Evolutionary conservation across 345 rosid genomes (phyloP), one percentile per base, ranked within the genome.

Genomic region (Linum usitatissimum): DNA sequence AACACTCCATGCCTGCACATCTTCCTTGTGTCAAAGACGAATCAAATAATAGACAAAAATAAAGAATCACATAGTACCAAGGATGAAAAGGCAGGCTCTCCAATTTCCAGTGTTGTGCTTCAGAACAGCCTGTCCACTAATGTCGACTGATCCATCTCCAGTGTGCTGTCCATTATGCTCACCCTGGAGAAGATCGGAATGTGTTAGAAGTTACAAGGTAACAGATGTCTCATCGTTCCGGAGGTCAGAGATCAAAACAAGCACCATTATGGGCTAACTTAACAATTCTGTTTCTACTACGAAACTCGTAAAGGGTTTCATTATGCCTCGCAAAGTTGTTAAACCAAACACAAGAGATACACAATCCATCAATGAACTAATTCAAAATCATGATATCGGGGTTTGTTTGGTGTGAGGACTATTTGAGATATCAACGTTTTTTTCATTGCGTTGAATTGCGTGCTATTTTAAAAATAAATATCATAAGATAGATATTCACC

Each of bases 41-140:
- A 3, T 38, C 40, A 12, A 51, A 39, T 8, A 12, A 57, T 15
- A 17, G 23, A 48, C 21, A 23, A 0, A 36, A 55, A 70, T 17
- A 63, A 34, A 6, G 20, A 67, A 39, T 28, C 48, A 55, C 45
- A 67, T n/a, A 17, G 42, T 71, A 91, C 97, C 93, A 64, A 93
- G 72, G 71, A 93, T 93, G 72, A 90, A 93, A 18, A 97, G 92
- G 68, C 97, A 90, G 40, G 96, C 99, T 90, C 73, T 87, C 99
- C 97, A 93, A 55, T 83, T 90, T 30, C 97, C 97, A 31, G 95
- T 87, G 9, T 75, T 90, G 71, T 80, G 72, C 83, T 86, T 90
- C 71, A 90, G 76, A 66, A 87, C 84, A 39, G 87, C 95, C 30
- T 84, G 78, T 58, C 97, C 96, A 3, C 73, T 42, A 45, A 83